phyloP scores from a whole-genome alignment of 2,329 filamentous ascomycete species.

The Ophiostoma australiae region DNA sequence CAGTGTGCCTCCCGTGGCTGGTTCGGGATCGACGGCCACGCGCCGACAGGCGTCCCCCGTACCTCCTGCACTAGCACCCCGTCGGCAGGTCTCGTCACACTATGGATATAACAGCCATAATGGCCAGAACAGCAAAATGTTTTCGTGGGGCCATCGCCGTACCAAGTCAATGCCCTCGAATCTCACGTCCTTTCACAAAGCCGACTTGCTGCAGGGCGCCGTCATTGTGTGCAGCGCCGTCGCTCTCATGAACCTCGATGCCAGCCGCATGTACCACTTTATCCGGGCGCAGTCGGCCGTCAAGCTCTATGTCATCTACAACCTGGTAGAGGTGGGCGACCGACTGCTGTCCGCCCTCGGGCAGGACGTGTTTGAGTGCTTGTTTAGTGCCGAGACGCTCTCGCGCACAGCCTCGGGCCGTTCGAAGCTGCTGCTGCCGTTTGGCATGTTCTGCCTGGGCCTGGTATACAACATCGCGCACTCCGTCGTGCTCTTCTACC shows the following conservation, averaged over 20 bases:
- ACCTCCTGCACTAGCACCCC: background rate
- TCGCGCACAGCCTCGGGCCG: constrained; percentile 82
- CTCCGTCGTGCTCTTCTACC: constrained; percentile 85
- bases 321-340: constrained; percentile 89
- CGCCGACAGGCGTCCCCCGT: constrained; percentile 7
- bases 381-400: constrained; percentile 88
- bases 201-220: constrained; percentile 84
- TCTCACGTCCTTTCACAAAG: constrained; percentile 84
- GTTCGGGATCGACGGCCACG: background rate
- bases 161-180: constrained; percentile 81
- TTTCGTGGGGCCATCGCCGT: constrained; percentile 46
- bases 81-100: background rate
- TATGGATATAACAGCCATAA: background rate
- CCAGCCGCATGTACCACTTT: constrained; percentile 96
- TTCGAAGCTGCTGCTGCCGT: constrained; percentile 81
- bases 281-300: constrained; percentile 95
- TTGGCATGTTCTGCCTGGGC: constrained; percentile 86
- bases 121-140: background rate
- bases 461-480: constrained; percentile 85
- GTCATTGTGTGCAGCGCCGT: constrained; percentile 82
- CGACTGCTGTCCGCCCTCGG: constrained; percentile 84
- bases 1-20: background rate
- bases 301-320: constrained; percentile 98
- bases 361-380: constrained; percentile 91
- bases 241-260: constrained; percentile 84